phyloP scores from a whole-genome alignment of 495 filamentous ascomycete genomes.

The Tuber magnatum region DNA sequence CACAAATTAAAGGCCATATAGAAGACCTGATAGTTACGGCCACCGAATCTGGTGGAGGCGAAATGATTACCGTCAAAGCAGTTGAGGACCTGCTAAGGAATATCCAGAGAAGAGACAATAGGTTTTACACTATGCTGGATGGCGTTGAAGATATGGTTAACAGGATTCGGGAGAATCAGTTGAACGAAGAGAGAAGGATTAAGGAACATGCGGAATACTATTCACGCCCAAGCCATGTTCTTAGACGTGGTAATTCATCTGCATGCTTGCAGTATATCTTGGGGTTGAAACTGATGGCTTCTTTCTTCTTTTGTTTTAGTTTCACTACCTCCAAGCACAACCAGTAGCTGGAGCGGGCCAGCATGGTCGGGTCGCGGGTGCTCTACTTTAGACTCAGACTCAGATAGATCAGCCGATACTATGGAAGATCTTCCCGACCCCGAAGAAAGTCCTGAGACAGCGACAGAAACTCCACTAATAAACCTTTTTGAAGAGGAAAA shows the following conservation, averaged over 20 bases:
- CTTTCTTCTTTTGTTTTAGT: background rate
- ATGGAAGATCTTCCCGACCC: background rate
- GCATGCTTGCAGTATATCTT: background rate
- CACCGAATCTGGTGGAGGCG: background rate
- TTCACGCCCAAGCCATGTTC: background rate
- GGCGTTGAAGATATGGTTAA: background rate
- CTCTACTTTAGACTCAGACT: background rate
- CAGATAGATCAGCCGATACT: background rate
- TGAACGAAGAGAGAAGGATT: background rate
- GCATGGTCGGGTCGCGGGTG: background rate
- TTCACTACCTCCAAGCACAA: background rate
- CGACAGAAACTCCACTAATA: background rate
- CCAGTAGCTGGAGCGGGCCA: background rate
- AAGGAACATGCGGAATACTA: background rate
- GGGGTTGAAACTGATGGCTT: background rate
- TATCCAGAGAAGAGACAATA: background rate
- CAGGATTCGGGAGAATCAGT: background rate
- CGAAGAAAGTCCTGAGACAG: background rate
- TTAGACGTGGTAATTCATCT: background rate
- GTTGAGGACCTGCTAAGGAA: slow-evolving; percentile 3
- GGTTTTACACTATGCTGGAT: background rate
- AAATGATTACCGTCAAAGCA: background rate
- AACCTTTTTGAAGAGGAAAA: background rate
- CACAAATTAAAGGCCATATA: background rate
- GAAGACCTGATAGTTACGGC: background rate